Conservation (phyloP, 108 stramenopile genomes). For the Asterionellopsis glacialis region DNA sequence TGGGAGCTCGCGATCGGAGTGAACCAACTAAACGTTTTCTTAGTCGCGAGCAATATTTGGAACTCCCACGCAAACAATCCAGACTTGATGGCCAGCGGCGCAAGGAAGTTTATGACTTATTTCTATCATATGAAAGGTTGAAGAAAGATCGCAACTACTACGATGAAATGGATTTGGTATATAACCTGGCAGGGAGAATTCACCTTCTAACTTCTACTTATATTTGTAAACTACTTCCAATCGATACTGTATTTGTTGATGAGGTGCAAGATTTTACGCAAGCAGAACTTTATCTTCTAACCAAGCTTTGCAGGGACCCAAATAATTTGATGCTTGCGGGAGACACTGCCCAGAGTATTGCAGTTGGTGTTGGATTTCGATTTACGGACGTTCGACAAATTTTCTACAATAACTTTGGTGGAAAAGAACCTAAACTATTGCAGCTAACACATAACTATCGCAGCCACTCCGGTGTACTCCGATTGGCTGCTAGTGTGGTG, state of each 20-base stretch:
- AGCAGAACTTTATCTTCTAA: conserved; percentile 44
- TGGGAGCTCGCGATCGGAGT: conserved; percentile 11
- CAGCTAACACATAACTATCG: conserved; percentile 51
- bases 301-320: conserved; percentile 28
- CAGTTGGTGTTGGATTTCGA: conserved; percentile 51
- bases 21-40: conserved; percentile 4
- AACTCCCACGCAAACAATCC: conserved; percentile 37
- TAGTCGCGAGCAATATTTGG: conserved; percentile 33
- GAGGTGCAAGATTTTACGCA: conserved; percentile 57
- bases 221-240: conserved; percentile 3
- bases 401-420: conserved; percentile 23
- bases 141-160: conserved; percentile 25
- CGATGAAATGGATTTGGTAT: conserved; percentile 29
- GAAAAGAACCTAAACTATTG: conserved; percentile 35
- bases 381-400: conserved; percentile 54
- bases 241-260: conserved; percentile 26
- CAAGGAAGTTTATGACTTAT: conserved; percentile 28
- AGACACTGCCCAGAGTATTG: conserved; percentile 54
- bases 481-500: conserved; percentile 39
- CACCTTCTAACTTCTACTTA: neutral
- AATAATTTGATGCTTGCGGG: conserved; percentile 48
- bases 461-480: conserved; percentile 47
- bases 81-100: conserved; percentile 27
- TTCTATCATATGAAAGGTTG: conserved; percentile 30
- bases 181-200: conserved; percentile 35